phyloP scores from a whole-genome alignment of 2,329 filamentous ascomycete species.

The Acephala macrosclerotiorum region DNA sequence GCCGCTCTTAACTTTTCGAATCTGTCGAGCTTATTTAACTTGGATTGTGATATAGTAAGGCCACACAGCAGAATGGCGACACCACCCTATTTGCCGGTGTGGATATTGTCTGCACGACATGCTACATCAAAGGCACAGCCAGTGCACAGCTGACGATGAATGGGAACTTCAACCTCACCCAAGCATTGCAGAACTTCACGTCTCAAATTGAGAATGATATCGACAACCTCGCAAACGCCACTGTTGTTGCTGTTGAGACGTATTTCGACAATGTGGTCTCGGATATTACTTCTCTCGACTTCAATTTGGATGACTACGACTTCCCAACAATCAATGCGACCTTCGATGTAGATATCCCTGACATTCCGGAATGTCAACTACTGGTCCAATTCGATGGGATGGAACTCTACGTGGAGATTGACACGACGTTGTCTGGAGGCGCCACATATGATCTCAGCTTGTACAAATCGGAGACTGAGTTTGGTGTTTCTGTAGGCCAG shows the following conservation, averaged over 20 bases:
- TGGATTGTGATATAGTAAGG: conserved; percentile 16
- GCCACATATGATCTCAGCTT: conserved; percentile 57
- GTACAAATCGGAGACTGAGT: conserved; percentile 52
- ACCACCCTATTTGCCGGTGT: conserved; percentile 40
- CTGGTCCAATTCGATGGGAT: conserved; percentile 57
- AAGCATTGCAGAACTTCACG: conserved; percentile 46
- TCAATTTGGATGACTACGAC: conserved; percentile 34
- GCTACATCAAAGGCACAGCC: conserved; percentile 58
- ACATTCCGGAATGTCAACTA: conserved; percentile 53
- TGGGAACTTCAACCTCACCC: conserved; percentile 50
- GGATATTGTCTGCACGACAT: conserved; percentile 55
- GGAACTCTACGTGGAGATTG: conserved; percentile 59
- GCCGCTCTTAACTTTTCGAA: neutral
- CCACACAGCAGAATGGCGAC: conserved; percentile 28
- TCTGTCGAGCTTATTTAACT: conserved; percentile 32
- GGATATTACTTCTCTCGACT: conserved; percentile 42
- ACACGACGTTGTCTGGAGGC: conserved; percentile 50
- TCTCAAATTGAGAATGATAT: conserved; percentile 45
- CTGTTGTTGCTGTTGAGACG: conserved; percentile 36
- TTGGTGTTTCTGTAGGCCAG: conserved; percentile 51
- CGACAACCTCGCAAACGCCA: conserved; percentile 45
- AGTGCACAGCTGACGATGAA: conserved; percentile 52
- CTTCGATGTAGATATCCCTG: conserved; percentile 52
- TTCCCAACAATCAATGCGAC: conserved; percentile 49
- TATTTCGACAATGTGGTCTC: conserved; percentile 13